phyloP scores from a whole-genome alignment of 2,329 filamentous ascomycete genomes.

The Talaromyces sp. region DNA sequence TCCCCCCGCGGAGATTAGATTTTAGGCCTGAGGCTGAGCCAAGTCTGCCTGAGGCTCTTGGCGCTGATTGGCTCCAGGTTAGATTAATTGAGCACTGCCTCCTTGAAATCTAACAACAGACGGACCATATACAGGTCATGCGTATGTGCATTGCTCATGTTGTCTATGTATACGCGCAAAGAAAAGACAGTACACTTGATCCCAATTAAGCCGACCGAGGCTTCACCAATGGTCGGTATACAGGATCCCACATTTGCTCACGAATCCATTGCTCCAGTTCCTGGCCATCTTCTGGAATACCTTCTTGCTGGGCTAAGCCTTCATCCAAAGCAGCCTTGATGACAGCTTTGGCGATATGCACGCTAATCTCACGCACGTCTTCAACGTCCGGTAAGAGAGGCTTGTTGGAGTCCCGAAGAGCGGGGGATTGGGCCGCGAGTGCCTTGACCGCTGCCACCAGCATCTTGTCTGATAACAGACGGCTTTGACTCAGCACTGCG shows the following conservation, averaged over 20 bases:
- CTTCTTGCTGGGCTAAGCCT: conserved; percentile 60
- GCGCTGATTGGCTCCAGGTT: background rate
- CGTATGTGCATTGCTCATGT: background rate
- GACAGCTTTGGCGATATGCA: conserved; percentile 64
- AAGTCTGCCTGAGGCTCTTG: background rate
- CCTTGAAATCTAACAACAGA: background rate
- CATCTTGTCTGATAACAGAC: conserved; percentile 69
- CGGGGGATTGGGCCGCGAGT: conserved; percentile 67
- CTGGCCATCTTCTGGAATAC: conserved; percentile 54
- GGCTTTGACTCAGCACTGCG: conserved; percentile 65
- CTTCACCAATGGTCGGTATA: conserved; percentile 31
- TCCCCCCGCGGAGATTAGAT: conserved; percentile 1
- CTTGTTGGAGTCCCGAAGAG: conserved; percentile 59
- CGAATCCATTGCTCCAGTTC: conserved; percentile 41
- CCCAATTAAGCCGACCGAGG: background rate
- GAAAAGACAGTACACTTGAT: background rate
- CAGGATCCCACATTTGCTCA: conserved; percentile 43
- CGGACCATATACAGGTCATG: background rate
- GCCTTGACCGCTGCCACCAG: conserved; percentile 74
- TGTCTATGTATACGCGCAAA: background rate
- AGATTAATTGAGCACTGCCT: background rate
- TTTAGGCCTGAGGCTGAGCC: background rate
- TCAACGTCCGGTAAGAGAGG: conserved; percentile 73
- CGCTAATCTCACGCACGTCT: conserved; percentile 69
- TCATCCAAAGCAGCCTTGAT: conserved; percentile 63